A percentile compares a stretch with the other conserved stretches of the same genome.
These are phyloP conservation scores for Chaetomidium leptoderma DNA, from an alignment of 495 filamentous ascomycete genomes.

Conservation along the genomic window DNA sequence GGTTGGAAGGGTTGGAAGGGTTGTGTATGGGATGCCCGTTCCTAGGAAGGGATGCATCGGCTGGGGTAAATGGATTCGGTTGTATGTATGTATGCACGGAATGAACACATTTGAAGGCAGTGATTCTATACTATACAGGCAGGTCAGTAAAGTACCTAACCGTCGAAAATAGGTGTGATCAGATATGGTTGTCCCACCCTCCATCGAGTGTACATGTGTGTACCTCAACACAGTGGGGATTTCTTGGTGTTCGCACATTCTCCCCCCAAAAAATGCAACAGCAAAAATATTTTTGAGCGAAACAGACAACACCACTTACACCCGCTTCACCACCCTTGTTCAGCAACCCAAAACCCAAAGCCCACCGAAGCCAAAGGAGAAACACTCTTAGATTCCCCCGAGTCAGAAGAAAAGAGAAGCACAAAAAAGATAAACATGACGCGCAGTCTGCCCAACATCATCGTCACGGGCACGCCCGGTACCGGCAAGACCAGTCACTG, in stretches of 20 bases:
- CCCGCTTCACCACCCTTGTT: not conserved
- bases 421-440: slow-evolving; percentile 37
- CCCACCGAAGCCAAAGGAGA: not conserved
- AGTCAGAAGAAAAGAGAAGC: slow-evolving; percentile 3
- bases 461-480: slow-evolving; percentile 92
- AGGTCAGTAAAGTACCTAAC: too few species aligned
- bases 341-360: not conserved
- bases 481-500: slow-evolving; percentile 91
- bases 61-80: not conserved
- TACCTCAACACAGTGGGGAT: slow-evolving; percentile 14
- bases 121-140: too few species aligned
- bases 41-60: not conserved
- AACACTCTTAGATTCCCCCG: not conserved
- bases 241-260: slow-evolving; percentile 5
- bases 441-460: slow-evolving; percentile 76
- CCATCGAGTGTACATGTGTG: not conserved
- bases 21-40: not conserved
- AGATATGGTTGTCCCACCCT: not conserved
- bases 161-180: not conserved
- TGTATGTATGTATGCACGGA: not conserved
- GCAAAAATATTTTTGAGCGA: slow-evolving; percentile 17
- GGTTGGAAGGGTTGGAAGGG: not conserved
- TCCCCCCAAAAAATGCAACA: slow-evolving; percentile 1
- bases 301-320: slow-evolving; percentile 3
- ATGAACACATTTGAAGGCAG: too few species aligned